phyloP scores from a whole-genome alignment of 2,329 filamentous ascomycete genomes.

The Scedosporium minutisporum region DNA sequence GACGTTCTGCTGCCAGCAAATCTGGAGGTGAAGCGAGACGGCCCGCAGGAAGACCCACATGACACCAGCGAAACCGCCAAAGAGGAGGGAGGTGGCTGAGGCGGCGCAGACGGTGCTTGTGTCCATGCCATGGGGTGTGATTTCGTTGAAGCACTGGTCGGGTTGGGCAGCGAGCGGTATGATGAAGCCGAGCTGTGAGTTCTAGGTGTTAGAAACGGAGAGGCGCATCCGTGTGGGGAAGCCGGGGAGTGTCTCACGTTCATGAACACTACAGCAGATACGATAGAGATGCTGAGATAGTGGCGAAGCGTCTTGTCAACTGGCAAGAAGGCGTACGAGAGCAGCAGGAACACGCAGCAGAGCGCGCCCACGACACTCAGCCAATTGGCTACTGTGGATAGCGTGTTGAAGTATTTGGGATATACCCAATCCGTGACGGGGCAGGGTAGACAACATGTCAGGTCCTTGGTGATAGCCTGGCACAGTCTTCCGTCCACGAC shows the following conservation, averaged over 20 bases:
- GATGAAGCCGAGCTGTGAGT: conserved; percentile 69
- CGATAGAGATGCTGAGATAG: conserved; percentile 83
- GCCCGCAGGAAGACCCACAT: conserved; percentile 90
- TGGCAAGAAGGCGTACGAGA: conserved; percentile 72
- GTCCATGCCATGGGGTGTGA: conserved; percentile 90
- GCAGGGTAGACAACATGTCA: conserved; percentile 81
- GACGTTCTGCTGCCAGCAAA: conserved; percentile 91
- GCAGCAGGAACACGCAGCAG: conserved; percentile 63
- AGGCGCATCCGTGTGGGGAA: background rate
- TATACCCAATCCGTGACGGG: conserved; percentile 73
- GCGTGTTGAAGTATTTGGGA: conserved; percentile 45
- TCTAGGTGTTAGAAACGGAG: background rate
- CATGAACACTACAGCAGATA: conserved; percentile 66
- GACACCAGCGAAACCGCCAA: conserved; percentile 74
- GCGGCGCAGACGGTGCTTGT: conserved; percentile 74
- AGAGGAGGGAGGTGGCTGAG: conserved; percentile 75
- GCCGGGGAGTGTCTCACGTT: conserved; percentile 47
- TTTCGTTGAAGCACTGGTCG: conserved; percentile 74
- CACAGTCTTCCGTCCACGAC: conserved; percentile 48
- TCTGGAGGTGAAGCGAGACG: conserved; percentile 88
- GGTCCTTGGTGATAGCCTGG: conserved; percentile 33
- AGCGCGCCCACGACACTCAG: conserved; percentile 66
- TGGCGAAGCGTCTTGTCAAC: conserved; percentile 85
- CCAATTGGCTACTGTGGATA: conserved; percentile 67
- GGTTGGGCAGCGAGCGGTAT: conserved; percentile 73